Base-by-base conservation (phyloP, 352 stramenopile species). In the Elongisporangium undulatum region DNA sequence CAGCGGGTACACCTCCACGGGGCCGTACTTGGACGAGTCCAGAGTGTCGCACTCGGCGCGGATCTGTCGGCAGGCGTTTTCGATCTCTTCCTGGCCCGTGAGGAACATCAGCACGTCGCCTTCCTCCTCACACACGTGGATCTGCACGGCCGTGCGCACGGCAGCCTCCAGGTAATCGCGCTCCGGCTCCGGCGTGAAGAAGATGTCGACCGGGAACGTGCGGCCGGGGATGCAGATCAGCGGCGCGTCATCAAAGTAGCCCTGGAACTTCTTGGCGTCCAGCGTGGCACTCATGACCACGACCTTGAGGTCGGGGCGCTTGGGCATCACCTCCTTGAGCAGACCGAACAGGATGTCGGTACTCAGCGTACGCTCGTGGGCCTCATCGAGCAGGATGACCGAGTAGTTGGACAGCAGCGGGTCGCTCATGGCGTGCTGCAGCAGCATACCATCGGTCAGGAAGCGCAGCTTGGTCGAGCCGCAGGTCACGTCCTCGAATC, bases 71-170 rank as follows among this genome's bases (percentile, higher is more conserved):
- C 68, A 98, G 79, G 85, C 99, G 86, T 69, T 96, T 75, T 99
- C 97, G 67, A 99, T 99, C 79, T 99, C 98, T 64, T 97, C 80
- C 67, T 99, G 97, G 64, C 98, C 98, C 10, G 97, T 99, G 20
- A 99, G 75, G 72, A 99, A 99, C 2, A 99, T 75, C n/a, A 99
- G 69, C 34, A 99, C 97, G 75, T 99, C 97, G 50, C 98, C 97
- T 52, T 97, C 89, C 5, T 81, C 87, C 71, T 99, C 97, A 66
- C 90, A 98, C 63, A 98, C 82, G 79, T 99, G 97, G 69, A 99
- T 99, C 72, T 99, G 94, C 51, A 98, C 77, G 0, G 79, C 85
- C 6, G 83, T 92, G 13, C 79, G 71, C 29, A 96, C 75, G 0
- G 87, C 83, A 5, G 90, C 93, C 67, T 99, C 97, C 16, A 99